Evolutionary conservation across 495 filamentous ascomycete species (phyloP), one percentile per base, ranked within the genome.

Genomic region (Xylaria scruposa): DNA sequence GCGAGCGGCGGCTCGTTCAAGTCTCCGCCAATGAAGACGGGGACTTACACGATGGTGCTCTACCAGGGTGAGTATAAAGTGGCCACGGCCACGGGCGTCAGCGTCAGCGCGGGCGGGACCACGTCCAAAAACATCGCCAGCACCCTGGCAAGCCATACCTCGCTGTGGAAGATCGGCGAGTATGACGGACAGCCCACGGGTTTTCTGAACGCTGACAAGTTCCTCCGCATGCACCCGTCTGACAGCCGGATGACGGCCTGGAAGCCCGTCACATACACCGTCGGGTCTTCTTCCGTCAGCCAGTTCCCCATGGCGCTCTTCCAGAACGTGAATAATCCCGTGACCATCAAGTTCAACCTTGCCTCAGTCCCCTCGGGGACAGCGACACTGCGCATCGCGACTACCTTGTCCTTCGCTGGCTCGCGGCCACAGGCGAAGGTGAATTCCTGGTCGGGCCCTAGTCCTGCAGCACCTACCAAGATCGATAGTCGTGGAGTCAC

Each of bases 251-350:
- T 91, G 89, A 77, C 80, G 24, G 76, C 80, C 70, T 92, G 90
- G 90, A 80, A 81, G 1, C 85, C 89, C 0, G 66, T 82, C 7
- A 91, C 89, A 2, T 90, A 89, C 77, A 90, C 87, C 8, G 84
- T 89, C 24, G 90, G 89, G 24, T 82, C 81, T 26, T 87, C 84
- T 6, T 70, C 78, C 7, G 75, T 87, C 3, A 75, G 75, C 2
- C 83, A 86, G 51, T 90, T 91, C 78, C 90, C 90, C 12, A 91
- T 92, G 90, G 90, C 89, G 0, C 73, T 90, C 46, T 90, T 91
- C 82, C 88, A 91, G 78, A 78, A 74, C 66, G 85, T 89, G 21
- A 91, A 91, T 78, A 86, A 84, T 65, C 88, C 89, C 0, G 82
- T 90, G 19, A 91, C 86, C 0, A 91, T 92, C 78, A 83, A 81